Evolutionary conservation across 805 yeast genomes (phyloP).

Genomic region (Kodamaea laetipori): DNA sequence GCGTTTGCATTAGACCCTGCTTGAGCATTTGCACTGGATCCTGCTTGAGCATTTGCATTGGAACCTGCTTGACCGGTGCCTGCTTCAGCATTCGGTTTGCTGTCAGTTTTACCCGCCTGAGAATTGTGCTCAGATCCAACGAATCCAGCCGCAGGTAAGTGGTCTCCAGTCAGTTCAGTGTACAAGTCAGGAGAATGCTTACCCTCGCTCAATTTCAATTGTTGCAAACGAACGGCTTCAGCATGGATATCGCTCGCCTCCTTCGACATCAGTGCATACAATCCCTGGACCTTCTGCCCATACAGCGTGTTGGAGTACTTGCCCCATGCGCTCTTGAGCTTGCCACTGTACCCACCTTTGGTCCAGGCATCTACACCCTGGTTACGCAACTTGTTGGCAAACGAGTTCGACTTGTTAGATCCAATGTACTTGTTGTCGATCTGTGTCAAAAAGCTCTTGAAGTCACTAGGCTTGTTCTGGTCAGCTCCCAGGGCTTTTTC

Average conservation of each 20-base stretch:
- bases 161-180: neutral
- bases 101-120: too few relatives aligned
- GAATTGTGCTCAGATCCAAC: too few relatives aligned
- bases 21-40: too few relatives aligned
- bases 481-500: slow-evolving; percentile 37
- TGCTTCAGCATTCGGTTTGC: too few relatives aligned
- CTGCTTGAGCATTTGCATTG: neutral
- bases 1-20: too few relatives aligned
- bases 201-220: slow-evolving; percentile 43
- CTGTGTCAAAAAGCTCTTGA: slow-evolving; percentile 54
- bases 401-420: slow-evolving; percentile 53
- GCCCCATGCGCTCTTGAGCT: slow-evolving; percentile 48
- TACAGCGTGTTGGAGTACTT: slow-evolving; percentile 46
- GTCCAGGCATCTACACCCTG: slow-evolving; percentile 30
- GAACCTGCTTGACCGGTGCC: neutral
- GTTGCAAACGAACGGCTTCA: slow-evolving; percentile 74
- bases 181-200: slow-evolving; percentile 6
- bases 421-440: slow-evolving; percentile 63
- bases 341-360: slow-evolving; percentile 33
- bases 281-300: slow-evolving; percentile 62
- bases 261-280: slow-evolving; percentile 56
- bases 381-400: slow-evolving; percentile 33
- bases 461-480: slow-evolving; percentile 63
- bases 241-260: slow-evolving; percentile 67
- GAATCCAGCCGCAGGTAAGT: neutral